Evolutionary conservation across 2,329 filamentous ascomycete genomes (phyloP), one percentile per base, ranked within the genome.

Genomic region (Drechslerella dactyloides): DNA sequence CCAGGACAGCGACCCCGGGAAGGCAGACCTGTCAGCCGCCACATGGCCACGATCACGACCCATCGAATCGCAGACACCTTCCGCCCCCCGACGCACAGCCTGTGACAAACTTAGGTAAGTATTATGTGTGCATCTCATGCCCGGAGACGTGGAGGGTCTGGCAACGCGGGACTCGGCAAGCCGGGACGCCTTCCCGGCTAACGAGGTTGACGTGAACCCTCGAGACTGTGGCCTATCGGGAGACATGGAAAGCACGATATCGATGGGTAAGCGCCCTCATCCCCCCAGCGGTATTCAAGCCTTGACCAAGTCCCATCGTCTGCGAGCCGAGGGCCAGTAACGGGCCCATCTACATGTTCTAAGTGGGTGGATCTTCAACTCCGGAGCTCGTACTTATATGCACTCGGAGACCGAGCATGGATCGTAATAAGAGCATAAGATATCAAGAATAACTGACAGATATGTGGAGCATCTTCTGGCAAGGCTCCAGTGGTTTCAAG

Each of bases 141-240:
- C 37, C 66, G 37, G 54, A 51, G 52, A 52, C 44, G 30, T 55
- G 30, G 33, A 62, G 52, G 66, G n/a, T n/a, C 40, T 24, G 48
- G 46, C 66, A 70, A 70, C 66, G 56, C 66, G 66, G 58, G 52
- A 70, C 66, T 60, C 66, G 66, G 66, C 59, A 70, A 70, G 66
- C 66, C 66, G 66, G 66, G 66, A 70, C 66, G 66, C 52, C 54
- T 63, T 70, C 66, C 64, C 66, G 66, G 66, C 59, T 70, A 70
- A 59, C 63, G 58, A 42, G 59, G 59, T 53, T 53, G 57, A 57
- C 57, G 57, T 59, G 53, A 40, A 51, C 19, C 51, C 48, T 35
- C n/a, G 15, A 48, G 40, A 54, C 24, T 44, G 57, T 27, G 17
- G 30, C 65, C 64, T 53, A 59, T 59, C 42, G 66, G 40, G 46